Base-by-base conservation (phyloP, 768 basidiomycete species). In the Panaeolus cyanescens region DNA sequence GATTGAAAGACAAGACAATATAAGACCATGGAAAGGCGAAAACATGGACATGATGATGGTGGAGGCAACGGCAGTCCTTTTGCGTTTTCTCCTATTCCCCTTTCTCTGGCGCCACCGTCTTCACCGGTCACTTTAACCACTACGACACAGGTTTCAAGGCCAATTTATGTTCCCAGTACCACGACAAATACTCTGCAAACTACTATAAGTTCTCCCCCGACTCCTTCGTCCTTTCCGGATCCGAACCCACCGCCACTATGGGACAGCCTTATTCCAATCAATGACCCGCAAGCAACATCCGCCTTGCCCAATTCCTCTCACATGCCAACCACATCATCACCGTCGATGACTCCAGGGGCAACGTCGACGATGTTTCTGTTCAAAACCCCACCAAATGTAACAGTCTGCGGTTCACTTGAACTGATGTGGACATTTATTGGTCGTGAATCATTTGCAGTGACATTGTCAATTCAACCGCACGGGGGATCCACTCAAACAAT, bases 371-470 rank as follows among this genome's bases (percentile, higher is more conserved):
- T 63, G n/a, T 61, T 73, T 31, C 61, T 56, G 39, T 72, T 75
- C 57, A 40, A 67, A 37, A 61, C 55, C 30, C 71, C 70, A 9
- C 30, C 25, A 10, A 75, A 76, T 45, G 59, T 64, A 10, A 74
- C 77, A 1, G 70, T 70, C 15, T 77, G 76, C 64, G 59, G 62
- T 32, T 61, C 58, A 28, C 63, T 62, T 17, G 65, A 62, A 2
- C 56, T 78, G 17, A 60, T 65, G 7, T 78, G 77, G 75, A 53
- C 39, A 8, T 68, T 64, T 32, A 53, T 42, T 32, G 61, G 63
- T 12, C 54, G 54, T 19, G 19, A 32, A 19, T 22, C 32, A 42
- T 60, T 68, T 33, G 54, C 66, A 7, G 60, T 74, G 45, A 72
- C 73, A 2, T 60, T 73, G 28, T 55, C 57, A 30, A 33, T 62